phyloP scores from a whole-genome alignment of 768 basidiomycete genomes.

The Suillus placidus region DNA sequence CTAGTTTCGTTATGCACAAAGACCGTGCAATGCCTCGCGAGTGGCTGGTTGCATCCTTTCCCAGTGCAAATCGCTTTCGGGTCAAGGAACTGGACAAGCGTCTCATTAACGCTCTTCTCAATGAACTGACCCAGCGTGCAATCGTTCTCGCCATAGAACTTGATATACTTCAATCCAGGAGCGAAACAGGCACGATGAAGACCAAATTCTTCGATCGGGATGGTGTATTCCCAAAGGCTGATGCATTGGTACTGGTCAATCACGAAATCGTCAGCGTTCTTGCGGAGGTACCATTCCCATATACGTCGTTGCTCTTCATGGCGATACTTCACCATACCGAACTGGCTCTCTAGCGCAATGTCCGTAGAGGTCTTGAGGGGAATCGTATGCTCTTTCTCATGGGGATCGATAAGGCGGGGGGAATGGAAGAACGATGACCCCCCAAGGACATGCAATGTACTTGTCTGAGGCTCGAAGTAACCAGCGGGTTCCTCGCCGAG shows the following conservation, averaged over 20 bases:
- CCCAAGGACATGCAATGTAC: slow-evolving; percentile 28
- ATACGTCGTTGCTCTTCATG: slow-evolving; percentile 87
- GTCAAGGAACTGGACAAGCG: slow-evolving; percentile 68
- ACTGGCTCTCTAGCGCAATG: slow-evolving; percentile 73
- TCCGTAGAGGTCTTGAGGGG: slow-evolving; percentile 65
- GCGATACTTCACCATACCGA: slow-evolving; percentile 71
- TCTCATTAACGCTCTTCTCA: slow-evolving; percentile 73
- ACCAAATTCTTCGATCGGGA: slow-evolving; percentile 73
- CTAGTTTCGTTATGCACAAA: slow-evolving; percentile 88
- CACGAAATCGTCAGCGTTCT: slow-evolving; percentile 83
- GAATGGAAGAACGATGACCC: slow-evolving; percentile 36
- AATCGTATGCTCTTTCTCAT: slow-evolving; percentile 41
- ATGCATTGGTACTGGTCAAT: slow-evolving; percentile 95
- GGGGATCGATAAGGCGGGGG: slow-evolving; percentile 33
- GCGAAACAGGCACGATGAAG: slow-evolving; percentile 76
- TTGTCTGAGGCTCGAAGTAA: slow-evolving; percentile 47
- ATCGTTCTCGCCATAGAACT: slow-evolving; percentile 93
- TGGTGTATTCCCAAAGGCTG: slow-evolving; percentile 73
- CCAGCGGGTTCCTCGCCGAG: slow-evolving; percentile 37
- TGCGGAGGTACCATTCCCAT: slow-evolving; percentile 95
- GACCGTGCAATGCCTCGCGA: slow-evolving; percentile 85
- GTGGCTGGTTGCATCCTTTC: slow-evolving; percentile 81
- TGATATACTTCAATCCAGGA: slow-evolving; percentile 71
- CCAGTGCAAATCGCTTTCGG: slow-evolving; percentile 78
- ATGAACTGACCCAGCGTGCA: slow-evolving; percentile 93